Base-by-base conservation (phyloP, 2,329 filamentous ascomycete species). In the Alternaria hordeiaustralica region DNA sequence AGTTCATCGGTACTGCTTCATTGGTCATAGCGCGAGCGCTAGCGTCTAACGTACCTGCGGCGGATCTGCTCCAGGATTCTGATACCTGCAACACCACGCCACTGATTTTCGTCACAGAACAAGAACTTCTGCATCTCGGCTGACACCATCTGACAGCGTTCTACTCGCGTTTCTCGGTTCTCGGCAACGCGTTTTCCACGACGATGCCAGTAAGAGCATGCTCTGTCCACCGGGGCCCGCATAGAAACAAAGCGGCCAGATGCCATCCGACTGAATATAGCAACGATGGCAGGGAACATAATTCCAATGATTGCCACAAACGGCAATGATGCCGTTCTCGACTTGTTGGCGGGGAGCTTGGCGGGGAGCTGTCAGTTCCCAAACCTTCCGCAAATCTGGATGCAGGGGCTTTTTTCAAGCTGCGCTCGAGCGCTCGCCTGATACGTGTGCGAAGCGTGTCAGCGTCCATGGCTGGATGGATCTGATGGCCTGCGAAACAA, bases 401-500 rank as follows among this genome's bases (percentile, higher is more conserved):
- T 60, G 64, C 71, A 74, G 71, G 71, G 56, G 71, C 63, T 41
- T 60, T 60, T 41, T 51, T 58, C 66, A 61, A 61, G 60, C 63
- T 55, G 50, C 58, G 58, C 56, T 67, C 46, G 59, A 67, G 63
- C 62, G 57, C 61, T 60, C 50, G 51, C 33, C 60, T 71, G 67
- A 72, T 66, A 72, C 69, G 56, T 54, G 64, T 61, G 56, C 58
- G 61, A 63, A 56, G 60, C 58, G 55, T 66, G 67, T 67, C 65
- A 63, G 65, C 49, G 49, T 36, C 30, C 13, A 59, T 49, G 46
- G 64, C 62, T 64, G 63, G 61, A 60, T 53, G 18, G 33, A 43
- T 62, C 61, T 53, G 55, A 28, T 66, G 55, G 63, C 53, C 64
- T 65, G 55, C 67, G 71, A 74, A 76, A 75, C 74, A 74, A 74